Percentiles rank a stretch among this genome's conserved stretches.
Conservation (phyloP, 2,329 filamentous ascomycete genomes). For the Exophiala sp. region DNA sequence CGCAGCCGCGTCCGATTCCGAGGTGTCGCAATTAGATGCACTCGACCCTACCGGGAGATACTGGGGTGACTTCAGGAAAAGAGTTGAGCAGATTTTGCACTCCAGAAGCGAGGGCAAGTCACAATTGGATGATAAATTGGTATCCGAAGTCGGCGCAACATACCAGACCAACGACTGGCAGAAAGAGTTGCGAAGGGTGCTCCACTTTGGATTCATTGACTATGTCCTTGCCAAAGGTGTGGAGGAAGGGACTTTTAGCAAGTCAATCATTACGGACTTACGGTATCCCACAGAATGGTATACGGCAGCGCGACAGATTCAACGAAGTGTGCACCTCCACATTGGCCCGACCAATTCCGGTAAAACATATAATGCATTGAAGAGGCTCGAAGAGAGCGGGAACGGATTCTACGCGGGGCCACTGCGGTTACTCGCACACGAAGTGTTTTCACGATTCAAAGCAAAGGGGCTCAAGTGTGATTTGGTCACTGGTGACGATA, state of each 20-base stretch:
- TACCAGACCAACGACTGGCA: constrained; percentile 3
- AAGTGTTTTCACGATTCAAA: constrained; percentile 84
- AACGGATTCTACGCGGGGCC: constrained; percentile 88
- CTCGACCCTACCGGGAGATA: constrained; percentile 18
- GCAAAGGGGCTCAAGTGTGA: constrained; percentile 74
- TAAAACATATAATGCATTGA: constrained; percentile 92
- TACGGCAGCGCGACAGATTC: constrained; percentile 73
- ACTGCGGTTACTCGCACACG: constrained; percentile 81
- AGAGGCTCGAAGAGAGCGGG: constrained; percentile 72
- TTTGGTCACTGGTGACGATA: constrained; percentile 87
- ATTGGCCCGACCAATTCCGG: constrained; percentile 97
- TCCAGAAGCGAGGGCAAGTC: not conserved
- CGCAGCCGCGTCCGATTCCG: constrained; percentile 8
- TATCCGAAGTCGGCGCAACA: constrained; percentile 12
- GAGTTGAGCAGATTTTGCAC: constrained; percentile 3
- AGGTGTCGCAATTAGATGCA: constrained; percentile 11
- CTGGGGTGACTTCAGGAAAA: constrained; percentile 14
- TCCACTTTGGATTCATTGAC: constrained; percentile 28
- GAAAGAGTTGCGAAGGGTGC: constrained; percentile 13
- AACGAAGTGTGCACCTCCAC: constrained; percentile 83
- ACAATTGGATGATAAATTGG: constrained; percentile 7
- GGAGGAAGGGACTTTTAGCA: constrained; percentile 1
- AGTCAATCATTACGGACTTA: constrained; percentile 39
- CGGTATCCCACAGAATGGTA: constrained; percentile 93
- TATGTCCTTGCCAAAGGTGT: constrained; percentile 15